Percentiles rank a stretch among this genome's conserved stretches.
phyloP scores from a whole-genome alignment of 331 rosid species.

The Pyrus hybrid region DNA sequence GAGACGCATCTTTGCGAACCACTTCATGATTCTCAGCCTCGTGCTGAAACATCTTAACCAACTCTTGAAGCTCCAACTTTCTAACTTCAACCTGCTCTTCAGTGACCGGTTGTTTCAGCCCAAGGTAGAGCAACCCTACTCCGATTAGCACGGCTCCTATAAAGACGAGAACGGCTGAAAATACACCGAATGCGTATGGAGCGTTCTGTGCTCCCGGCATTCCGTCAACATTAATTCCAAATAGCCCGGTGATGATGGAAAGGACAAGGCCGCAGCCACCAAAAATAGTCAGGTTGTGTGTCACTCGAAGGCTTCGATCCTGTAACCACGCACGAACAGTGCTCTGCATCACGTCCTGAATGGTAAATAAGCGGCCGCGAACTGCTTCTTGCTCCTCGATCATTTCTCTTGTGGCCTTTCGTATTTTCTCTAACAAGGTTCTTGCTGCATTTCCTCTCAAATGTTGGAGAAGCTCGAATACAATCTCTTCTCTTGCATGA shows the following conservation, averaged over 20 bases:
- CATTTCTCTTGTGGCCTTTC: constrained; percentile 72
- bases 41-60: constrained; percentile 79
- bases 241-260: constrained; percentile 78
- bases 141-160: constrained; percentile 49
- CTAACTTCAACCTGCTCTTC: constrained; percentile 56
- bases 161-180: constrained; percentile 34
- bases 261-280: constrained; percentile 90
- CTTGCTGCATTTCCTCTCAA: constrained; percentile 62
- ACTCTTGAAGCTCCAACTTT: constrained; percentile 65
- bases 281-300: constrained; percentile 75
- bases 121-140: constrained; percentile 65
- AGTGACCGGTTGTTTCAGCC: constrained; percentile 50
- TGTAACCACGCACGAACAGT: constrained; percentile 98
- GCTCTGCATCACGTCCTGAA: constrained; percentile 96
- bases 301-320: constrained; percentile 80
- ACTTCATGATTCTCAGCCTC: constrained; percentile 88
- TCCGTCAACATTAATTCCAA: constrained; percentile 93
- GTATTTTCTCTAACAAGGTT: constrained; percentile 39
- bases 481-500: constrained; percentile 91
- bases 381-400: constrained; percentile 97
- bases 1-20: constrained; percentile 43
- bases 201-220: constrained; percentile 61
- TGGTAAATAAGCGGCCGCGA: constrained; percentile 83
- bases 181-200: constrained; percentile 73
- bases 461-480: constrained; percentile 72